A percentile compares a stretch with the other conserved stretches of the same genome.
Evolutionary conservation across 1,284 basidiomycete genomes (phyloP).

Genomic region (Binderoboletus segoi): DNA sequence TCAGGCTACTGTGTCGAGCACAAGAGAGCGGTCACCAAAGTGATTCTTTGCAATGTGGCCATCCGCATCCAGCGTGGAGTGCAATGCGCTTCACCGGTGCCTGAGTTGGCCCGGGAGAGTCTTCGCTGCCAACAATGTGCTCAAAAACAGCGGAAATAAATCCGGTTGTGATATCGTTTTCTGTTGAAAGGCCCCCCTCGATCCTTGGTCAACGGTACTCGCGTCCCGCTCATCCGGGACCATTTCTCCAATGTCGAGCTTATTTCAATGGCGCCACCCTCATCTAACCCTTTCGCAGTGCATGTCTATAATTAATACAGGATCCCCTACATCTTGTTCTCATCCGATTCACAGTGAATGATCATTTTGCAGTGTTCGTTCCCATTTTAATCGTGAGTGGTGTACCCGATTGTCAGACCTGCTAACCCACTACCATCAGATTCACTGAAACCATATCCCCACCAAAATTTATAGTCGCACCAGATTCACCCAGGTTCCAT

Average conservation of each 20-base stretch:
- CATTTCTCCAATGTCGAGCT: not conserved
- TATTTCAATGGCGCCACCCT: not conserved
- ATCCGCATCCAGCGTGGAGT: too few relatives aligned
- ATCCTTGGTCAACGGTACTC: too few relatives aligned
- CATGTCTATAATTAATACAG: not conserved
- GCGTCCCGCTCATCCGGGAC: not conserved
- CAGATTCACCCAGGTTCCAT: not conserved
- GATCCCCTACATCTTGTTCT: not conserved
- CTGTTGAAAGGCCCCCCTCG: too few relatives aligned
- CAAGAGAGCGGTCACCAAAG: not conserved
- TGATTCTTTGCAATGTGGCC: slow-evolving; percentile 3
- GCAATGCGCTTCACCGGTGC: too few relatives aligned
- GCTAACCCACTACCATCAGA: slow-evolving; percentile 5
- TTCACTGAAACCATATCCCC: not conserved
- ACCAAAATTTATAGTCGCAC: not conserved
- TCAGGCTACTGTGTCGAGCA: slow-evolving; percentile 14
- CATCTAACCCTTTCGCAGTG: not conserved
- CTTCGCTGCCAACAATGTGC: too few relatives aligned
- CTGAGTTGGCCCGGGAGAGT: too few relatives aligned
- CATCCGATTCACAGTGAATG: not conserved
- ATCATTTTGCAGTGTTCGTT: not conserved
- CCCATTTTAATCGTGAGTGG: slow-evolving; percentile 7
- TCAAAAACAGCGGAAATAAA: too few relatives aligned
- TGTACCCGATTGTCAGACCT: not conserved
- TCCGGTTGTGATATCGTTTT: too few relatives aligned